These are phyloP conservation scores for Linnemannia hyalina DNA, from an alignment of 192 early-diverging fungal genomes.

Conservation along the genomic window DNA sequence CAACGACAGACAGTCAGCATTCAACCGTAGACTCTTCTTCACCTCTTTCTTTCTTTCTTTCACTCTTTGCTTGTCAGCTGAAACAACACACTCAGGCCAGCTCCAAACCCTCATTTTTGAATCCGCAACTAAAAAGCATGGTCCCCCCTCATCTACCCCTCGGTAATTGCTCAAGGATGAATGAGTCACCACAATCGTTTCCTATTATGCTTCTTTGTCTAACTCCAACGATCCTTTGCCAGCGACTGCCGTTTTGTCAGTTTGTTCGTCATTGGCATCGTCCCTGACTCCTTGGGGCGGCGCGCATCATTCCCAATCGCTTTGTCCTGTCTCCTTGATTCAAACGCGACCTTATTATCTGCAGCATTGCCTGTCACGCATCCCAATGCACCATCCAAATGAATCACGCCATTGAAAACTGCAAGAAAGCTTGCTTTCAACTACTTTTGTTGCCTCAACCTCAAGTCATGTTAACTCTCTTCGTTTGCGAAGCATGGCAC, in stretches of 20 bases:
- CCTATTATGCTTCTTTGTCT: background rate
- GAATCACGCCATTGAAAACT: background rate
- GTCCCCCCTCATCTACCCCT: background rate
- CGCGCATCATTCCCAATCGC: no score
- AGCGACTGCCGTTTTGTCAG: background rate
- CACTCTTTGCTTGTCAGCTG: background rate
- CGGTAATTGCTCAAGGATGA: background rate
- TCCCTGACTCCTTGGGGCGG: no score
- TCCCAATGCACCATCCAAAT: background rate
- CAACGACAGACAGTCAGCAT: background rate
- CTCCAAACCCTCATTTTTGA: background rate
- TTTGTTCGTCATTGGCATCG: background rate
- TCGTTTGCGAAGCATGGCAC: background rate
- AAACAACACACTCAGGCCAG: background rate
- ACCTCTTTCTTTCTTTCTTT: background rate
- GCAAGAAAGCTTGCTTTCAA: background rate
- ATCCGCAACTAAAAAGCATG: background rate
- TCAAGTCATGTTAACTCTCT: background rate
- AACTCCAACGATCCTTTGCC: background rate
- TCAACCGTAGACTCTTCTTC: background rate
- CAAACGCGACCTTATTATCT: no score
- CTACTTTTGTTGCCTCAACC: background rate
- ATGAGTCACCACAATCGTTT: background rate
- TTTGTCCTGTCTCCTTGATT: no score
- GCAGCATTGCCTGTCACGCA: background rate